phyloP scores from a whole-genome alignment of 164 flowering plant species.

The Brasenia schreberi region DNA sequence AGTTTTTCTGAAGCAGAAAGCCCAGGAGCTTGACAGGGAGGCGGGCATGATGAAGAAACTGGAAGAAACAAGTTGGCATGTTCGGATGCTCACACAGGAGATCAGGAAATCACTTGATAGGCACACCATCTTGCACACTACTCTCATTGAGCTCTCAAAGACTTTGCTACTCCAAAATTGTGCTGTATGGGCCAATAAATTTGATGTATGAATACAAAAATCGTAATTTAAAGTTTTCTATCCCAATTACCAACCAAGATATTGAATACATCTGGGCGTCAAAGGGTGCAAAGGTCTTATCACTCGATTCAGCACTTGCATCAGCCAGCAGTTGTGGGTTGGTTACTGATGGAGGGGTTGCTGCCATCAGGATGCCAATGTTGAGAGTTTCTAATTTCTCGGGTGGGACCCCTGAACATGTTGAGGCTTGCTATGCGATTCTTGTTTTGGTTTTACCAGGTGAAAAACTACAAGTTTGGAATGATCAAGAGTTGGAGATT shows the following conservation, averaged over 20 bases:
- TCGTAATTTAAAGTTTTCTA: constrained; percentile 22
- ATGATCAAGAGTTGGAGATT: constrained; percentile 68
- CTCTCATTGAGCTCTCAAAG: constrained; percentile 82
- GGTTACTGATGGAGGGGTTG: constrained; percentile 50
- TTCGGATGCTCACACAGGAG: constrained; percentile 94
- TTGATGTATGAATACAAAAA: constrained; percentile 59
- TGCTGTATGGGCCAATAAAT: constrained; percentile 92
- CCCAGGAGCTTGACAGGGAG: constrained; percentile 82
- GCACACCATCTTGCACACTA: constrained; percentile 81
- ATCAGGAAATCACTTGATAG: constrained; percentile 81
- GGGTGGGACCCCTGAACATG: constrained; percentile 81
- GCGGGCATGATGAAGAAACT: constrained; percentile 75
- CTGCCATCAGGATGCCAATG: constrained; percentile 96
- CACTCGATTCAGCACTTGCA: constrained; percentile 49
- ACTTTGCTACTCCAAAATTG: constrained; percentile 70
- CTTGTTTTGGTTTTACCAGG: constrained; percentile 75
- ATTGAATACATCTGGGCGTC: constrained; percentile 43
- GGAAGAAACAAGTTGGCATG: constrained; percentile 76
- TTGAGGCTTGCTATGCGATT: constrained; percentile 65
- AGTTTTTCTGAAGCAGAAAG: constrained; percentile 71
- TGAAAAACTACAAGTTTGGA: constrained; percentile 49
- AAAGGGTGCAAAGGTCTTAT: constrained; percentile 48
- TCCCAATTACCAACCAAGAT: constrained; percentile 50
- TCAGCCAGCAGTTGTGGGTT: constrained; percentile 35
- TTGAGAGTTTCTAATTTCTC: constrained; percentile 74